These are phyloP conservation scores for Globisporangium perplexum DNA, from an alignment of 352 stramenopile genomes.

Conservation along the genomic window DNA sequence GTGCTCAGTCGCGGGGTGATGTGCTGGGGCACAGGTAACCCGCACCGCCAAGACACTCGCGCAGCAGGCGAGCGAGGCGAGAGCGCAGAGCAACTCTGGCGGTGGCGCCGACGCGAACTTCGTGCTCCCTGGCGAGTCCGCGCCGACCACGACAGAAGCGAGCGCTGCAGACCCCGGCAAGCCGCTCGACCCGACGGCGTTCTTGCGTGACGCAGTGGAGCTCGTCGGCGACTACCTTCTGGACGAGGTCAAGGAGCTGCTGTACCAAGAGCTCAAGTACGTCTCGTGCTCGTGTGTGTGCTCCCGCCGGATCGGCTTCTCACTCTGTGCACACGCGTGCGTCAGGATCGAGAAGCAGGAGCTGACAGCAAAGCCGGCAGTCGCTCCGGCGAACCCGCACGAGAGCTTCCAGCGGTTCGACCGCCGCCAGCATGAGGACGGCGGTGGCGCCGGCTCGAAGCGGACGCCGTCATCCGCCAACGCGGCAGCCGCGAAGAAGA, in stretches of 20 bases:
- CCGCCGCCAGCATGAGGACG: conserved; percentile 24
- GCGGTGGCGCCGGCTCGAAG: conserved; percentile 21
- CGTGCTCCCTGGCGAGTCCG: conserved; percentile 1
- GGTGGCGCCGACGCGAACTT: conserved; percentile 30
- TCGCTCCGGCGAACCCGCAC: conserved; percentile 5
- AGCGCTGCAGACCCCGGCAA: neutral
- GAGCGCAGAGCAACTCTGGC: conserved; percentile 13
- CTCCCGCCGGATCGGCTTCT: neutral
- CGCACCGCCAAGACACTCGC: conserved; percentile 34
- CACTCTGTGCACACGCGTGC: neutral
- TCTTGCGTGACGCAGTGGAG: conserved; percentile 43
- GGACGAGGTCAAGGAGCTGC: conserved; percentile 27
- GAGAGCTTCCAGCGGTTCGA: conserved; percentile 20
- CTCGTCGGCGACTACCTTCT: conserved; percentile 55
- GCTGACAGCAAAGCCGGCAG: conserved; percentile 11
- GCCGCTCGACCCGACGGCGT: conserved; percentile 5
- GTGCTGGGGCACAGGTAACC: conserved; percentile 16
- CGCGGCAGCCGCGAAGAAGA: conserved; percentile 50
- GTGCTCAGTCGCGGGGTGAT: neutral
- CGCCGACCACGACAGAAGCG: conserved; percentile 7
- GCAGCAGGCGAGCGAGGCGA: conserved; percentile 19
- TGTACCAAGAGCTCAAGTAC: conserved; percentile 57
- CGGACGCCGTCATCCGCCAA: conserved; percentile 23
- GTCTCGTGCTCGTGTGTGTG: conserved; percentile 4
- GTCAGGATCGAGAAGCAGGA: conserved; percentile 25